Evolutionary conservation across 768 basidiomycete genomes (phyloP), one percentile per base, ranked within the genome.

Genomic region (Xanthoconium purpureum): DNA sequence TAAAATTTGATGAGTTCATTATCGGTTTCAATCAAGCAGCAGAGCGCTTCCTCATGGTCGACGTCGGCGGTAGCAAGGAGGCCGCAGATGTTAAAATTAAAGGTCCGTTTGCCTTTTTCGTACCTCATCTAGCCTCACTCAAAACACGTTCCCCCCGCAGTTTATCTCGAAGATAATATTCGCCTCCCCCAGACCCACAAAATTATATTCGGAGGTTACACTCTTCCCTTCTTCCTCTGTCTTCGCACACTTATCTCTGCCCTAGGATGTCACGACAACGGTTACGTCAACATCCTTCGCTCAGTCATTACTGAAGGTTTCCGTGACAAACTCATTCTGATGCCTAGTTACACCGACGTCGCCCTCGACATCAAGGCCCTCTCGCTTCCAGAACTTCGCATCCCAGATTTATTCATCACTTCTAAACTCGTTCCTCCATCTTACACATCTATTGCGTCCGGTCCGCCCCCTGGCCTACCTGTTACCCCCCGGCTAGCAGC

Each of bases 1-100:
- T 64, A 45, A 77, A 74, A 47, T 82, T 88, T 60, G 84, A 87
- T 5, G 83, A 84, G 17, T 89, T 89, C 64, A 70, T 84, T 52
- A 69, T 78, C 49, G 88, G 88, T 9, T 88, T 89, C 65, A 88
- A 87, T 68, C 83, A 86, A 69, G 84, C 87, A 12, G 74, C 81
- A 14, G 82, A 83, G 55, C 79, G 84, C 42, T 89, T 88, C 66
- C 70, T 81, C 50, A 82, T 89, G 72, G 77, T 87, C 33, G 88
- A 89, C 69, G 86, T 86, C 49, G 88, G 88, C 47, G 74, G 73
- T 57, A 82, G 77, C 48, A 89, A 89, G 72, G 88, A 89, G 75
- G 85, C 83, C 5, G 87, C 85, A 30, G 87, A 89, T 68, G 79
- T 83, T 43, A 89, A 89, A 72, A 81, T 89, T 66, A 87, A 86